Percentiles rank a stretch among this genome's conserved stretches.
Conservation (phyloP, 2,329 filamentous ascomycete species). For the Colletotrichum lentis region DNA sequence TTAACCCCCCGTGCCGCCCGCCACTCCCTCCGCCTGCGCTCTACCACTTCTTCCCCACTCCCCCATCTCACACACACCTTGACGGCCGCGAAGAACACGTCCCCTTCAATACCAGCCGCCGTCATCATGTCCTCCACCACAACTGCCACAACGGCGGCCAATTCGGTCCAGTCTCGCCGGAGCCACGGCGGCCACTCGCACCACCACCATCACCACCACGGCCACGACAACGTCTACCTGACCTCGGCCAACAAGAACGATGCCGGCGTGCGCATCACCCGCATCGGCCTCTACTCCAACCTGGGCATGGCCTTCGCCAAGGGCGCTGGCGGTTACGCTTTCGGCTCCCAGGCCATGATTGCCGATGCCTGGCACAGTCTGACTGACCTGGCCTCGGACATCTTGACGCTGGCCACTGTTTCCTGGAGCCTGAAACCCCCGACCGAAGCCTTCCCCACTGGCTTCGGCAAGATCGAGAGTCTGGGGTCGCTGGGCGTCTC, state of each 20-base stretch:
- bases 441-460: constrained; percentile 82
- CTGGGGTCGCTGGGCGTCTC: constrained; percentile 93
- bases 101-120: constrained; percentile 21
- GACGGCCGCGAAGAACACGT: constrained; percentile 37
- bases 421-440: constrained; percentile 91
- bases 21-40: constrained; percentile 12
- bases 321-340: constrained; percentile 88
- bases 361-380: constrained; percentile 96
- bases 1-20: constrained; percentile 35
- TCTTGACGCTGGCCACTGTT: constrained; percentile 92
- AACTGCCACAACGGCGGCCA: constrained; percentile 41
- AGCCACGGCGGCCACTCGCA: constrained; percentile 63
- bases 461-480: constrained; percentile 98
- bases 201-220: constrained; percentile 70
- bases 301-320: constrained; percentile 94
- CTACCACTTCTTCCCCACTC: constrained; percentile 15
- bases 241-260: constrained; percentile 86
- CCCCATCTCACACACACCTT: constrained; percentile 22
- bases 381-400: constrained; percentile 92
- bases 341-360: constrained; percentile 92
- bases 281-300: constrained; percentile 88
- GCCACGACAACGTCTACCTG: constrained; percentile 86
- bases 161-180: constrained; percentile 53
- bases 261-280: constrained; percentile 91
- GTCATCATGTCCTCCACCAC: constrained; percentile 50